Evolutionary conservation across 345 rosid genomes (phyloP).

Genomic region (Eucalyptus shirleyi): DNA sequence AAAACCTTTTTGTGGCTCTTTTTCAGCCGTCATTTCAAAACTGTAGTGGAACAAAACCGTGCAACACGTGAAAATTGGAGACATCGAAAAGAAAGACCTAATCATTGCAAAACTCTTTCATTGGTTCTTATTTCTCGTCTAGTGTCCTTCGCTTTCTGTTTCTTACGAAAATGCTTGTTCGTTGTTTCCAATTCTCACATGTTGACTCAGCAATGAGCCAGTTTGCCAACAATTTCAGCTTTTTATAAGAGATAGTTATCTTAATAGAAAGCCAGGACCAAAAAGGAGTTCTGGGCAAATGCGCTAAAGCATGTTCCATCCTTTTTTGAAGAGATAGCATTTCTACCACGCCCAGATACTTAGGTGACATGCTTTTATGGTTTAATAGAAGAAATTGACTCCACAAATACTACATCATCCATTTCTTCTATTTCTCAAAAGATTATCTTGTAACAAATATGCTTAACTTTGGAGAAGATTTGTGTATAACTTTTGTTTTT

Average conservation of each 20-base stretch:
- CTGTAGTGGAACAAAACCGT: background rate
- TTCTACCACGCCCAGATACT: background rate
- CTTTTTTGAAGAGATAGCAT: background rate
- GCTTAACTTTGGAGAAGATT: background rate
- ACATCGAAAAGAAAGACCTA: background rate
- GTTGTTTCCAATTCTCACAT: background rate
- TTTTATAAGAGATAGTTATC: background rate
- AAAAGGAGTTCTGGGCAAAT: background rate
- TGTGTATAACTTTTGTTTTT: background rate
- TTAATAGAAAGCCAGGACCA: background rate
- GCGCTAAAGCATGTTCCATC: background rate
- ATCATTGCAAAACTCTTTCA: background rate
- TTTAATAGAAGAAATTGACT: background rate
- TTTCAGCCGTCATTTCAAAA: background rate
- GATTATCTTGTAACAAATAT: too few relatives aligned
- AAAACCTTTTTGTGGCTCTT: too few relatives aligned
- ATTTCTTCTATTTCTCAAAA: background rate
- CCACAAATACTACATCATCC: background rate
- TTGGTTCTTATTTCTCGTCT: background rate
- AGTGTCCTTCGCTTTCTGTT: background rate
- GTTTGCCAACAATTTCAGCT: background rate
- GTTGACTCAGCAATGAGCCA: background rate
- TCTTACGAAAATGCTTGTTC: background rate
- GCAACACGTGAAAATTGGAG: background rate
- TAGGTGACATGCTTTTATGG: background rate